phyloP scores from a whole-genome alignment of 2,329 filamentous ascomycete genomes.

The Aquanectria penicillioides region DNA sequence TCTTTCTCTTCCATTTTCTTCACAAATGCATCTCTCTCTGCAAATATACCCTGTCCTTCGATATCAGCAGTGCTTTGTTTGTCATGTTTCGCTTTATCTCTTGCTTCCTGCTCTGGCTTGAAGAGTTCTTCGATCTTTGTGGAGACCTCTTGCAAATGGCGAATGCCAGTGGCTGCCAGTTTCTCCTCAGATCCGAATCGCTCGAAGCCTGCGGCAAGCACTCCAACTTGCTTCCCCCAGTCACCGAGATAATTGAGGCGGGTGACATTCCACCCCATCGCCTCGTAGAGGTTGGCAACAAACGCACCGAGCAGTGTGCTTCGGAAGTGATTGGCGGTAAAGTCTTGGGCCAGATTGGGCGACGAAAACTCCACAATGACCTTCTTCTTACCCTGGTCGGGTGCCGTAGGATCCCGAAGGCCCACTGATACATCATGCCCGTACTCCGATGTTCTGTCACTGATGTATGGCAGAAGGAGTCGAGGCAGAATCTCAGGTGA shows the following conservation, averaged over 20 bases:
- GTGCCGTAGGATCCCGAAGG: background rate
- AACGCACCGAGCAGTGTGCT: constrained; percentile 81
- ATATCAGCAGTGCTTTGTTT: constrained; percentile 44
- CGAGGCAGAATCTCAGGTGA: constrained; percentile 18
- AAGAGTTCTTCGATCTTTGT: constrained; percentile 71
- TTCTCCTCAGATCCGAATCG: constrained; percentile 71
- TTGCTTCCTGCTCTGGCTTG: constrained; percentile 69
- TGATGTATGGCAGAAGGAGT: constrained; percentile 26
- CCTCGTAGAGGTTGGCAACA: constrained; percentile 71
- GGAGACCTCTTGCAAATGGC: constrained; percentile 75
- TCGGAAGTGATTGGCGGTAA: constrained; percentile 78
- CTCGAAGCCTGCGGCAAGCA: constrained; percentile 72
- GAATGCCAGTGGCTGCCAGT: constrained; percentile 69
- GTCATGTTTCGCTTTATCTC: constrained; percentile 56
- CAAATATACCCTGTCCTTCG: constrained; percentile 48
- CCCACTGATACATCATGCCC: constrained; percentile 19
- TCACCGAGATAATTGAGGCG: constrained; percentile 78
- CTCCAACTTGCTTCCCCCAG: constrained; percentile 74
- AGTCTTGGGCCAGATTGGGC: constrained; percentile 81
- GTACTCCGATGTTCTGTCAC: constrained; percentile 11
- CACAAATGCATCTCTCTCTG: constrained; percentile 64
- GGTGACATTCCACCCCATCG: constrained; percentile 73
- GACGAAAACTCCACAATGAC: constrained; percentile 79
- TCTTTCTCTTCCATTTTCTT: constrained; percentile 67
- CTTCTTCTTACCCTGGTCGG: constrained; percentile 22